Evolutionary conservation across 371 early-diverging fungal genomes (phyloP).

Genomic region (Amoeboaphelidium protococcarum): DNA sequence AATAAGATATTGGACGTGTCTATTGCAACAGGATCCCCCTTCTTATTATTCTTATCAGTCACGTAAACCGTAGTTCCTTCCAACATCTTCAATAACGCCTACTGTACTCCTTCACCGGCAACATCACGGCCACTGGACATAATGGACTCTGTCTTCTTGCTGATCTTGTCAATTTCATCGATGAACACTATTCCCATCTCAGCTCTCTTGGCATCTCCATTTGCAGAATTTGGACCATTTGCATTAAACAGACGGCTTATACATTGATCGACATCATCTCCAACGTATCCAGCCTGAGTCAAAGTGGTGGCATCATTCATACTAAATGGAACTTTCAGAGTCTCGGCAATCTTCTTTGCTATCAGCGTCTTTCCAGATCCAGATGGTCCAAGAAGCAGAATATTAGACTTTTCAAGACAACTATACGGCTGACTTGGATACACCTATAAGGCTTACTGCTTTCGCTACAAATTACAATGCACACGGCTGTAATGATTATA

Average conservation of each 20-base stretch:
- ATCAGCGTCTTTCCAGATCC: slow-evolving; percentile 42
- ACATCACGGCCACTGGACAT: slow-evolving; percentile 36
- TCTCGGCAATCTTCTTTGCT: slow-evolving; percentile 51
- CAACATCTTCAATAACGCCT: slow-evolving; percentile 55
- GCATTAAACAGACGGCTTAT: slow-evolving; percentile 56
- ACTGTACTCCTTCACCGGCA: slow-evolving; percentile 79
- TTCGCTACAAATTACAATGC: slow-evolving; percentile 20
- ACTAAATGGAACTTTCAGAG: slow-evolving; percentile 65
- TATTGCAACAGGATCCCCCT: slow-evolving; percentile 49
- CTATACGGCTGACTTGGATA: slow-evolving; percentile 8
- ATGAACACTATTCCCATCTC: slow-evolving; percentile 75
- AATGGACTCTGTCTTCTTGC: slow-evolving; percentile 4
- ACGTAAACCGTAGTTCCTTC: slow-evolving; percentile 66
- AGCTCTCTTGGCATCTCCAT: slow-evolving; percentile 56
- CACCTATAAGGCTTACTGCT: slow-evolving; percentile 1
- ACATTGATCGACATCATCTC: slow-evolving; percentile 70
- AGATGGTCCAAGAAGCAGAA: slow-evolving; percentile 46
- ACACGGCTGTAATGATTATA: slow-evolving; percentile 64
- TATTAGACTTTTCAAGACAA: slow-evolving; percentile 57
- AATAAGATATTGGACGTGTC: slow-evolving; percentile 76
- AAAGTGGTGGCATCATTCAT: slow-evolving; percentile 80
- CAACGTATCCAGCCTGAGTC: slow-evolving; percentile 79
- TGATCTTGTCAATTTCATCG: slow-evolving; percentile 49
- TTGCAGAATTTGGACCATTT: slow-evolving; percentile 24
- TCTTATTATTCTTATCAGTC: slow-evolving; percentile 43